phyloP scores from a whole-genome alignment of 352 stramenopile species.

The Globisporangium mamillatum region DNA sequence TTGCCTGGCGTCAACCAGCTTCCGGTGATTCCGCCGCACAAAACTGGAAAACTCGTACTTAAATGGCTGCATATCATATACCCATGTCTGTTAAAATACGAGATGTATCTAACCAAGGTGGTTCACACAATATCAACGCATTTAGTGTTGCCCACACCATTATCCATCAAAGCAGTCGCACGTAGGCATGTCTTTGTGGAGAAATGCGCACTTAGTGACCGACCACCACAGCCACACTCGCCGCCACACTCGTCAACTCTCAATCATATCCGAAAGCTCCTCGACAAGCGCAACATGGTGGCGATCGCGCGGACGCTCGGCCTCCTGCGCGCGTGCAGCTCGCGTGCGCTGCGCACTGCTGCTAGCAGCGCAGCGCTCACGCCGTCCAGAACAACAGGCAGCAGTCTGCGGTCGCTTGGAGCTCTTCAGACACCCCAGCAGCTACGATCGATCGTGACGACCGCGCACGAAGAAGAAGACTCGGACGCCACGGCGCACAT shows the following conservation, averaged over 20 bases:
- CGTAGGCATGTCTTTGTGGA: constrained; percentile 1
- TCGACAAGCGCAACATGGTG: constrained; percentile 13
- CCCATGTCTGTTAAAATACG: not conserved
- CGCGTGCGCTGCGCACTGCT: not conserved
- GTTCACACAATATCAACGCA: not conserved
- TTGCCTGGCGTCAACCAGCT: too few relatives aligned
- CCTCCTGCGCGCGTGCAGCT: constrained; percentile 2
- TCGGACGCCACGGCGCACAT: constrained; percentile 32
- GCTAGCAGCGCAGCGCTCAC: not conserved
- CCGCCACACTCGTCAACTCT: not conserved
- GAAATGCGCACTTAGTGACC: not conserved
- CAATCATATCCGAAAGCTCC: constrained; percentile 9
- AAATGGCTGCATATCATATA: not conserved
- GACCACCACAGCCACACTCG: not conserved
- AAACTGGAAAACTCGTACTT: not conserved
- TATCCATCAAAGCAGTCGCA: not conserved
- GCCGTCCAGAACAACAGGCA: not conserved
- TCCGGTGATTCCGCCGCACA: too few relatives aligned
- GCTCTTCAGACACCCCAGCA: not conserved
- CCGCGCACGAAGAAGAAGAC: constrained; percentile 20
- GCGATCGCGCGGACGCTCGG: constrained; percentile 11
- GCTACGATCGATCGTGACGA: constrained; percentile 27
- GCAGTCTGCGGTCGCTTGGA: not conserved
- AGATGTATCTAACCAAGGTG: not conserved
- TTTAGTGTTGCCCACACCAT: not conserved